These are phyloP conservation scores for Cadophora luteo-olivacea DNA, from an alignment of 2,329 filamentous ascomycete species.

Conservation along the genomic window DNA sequence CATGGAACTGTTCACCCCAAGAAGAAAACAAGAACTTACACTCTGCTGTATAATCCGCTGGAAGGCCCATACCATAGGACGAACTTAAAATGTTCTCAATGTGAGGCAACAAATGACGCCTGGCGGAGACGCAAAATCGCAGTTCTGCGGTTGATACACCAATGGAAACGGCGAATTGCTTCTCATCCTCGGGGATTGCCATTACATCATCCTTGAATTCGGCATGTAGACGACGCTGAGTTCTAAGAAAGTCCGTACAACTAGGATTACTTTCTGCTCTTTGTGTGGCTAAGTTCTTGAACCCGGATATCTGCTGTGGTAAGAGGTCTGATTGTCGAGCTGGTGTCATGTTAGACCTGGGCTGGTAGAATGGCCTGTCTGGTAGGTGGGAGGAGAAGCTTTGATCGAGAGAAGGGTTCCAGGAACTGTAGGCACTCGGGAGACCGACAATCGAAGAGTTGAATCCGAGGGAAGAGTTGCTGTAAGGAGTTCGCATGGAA, in stretches of 20 bases:
- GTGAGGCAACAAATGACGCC: neutral
- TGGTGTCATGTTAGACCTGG: neutral
- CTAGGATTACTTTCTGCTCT: neutral
- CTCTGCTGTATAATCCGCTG: neutral
- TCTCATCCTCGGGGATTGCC: neutral
- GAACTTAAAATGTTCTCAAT: neutral
- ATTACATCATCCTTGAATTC: neutral
- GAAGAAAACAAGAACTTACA: no score
- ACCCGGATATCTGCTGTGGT: no score
- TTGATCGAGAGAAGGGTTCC: neutral
- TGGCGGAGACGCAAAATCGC: constrained; percentile 12
- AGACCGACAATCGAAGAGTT: neutral
- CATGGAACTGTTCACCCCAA: no score
- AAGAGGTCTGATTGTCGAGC: no score
- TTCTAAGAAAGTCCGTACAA: neutral
- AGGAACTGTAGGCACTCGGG: neutral
- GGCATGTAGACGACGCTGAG: neutral
- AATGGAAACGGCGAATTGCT: neutral
- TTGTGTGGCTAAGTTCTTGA: neutral
- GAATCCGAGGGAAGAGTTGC: neutral
- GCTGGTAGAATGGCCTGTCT: neutral
- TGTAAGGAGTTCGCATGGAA: neutral
- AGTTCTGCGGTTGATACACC: constrained; percentile 1
- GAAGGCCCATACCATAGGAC: neutral
- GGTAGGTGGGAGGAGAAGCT: neutral